Evolutionary conservation across 1,139 yeast genomes (phyloP).

Genomic region (Sugiyamaella novakii): DNA sequence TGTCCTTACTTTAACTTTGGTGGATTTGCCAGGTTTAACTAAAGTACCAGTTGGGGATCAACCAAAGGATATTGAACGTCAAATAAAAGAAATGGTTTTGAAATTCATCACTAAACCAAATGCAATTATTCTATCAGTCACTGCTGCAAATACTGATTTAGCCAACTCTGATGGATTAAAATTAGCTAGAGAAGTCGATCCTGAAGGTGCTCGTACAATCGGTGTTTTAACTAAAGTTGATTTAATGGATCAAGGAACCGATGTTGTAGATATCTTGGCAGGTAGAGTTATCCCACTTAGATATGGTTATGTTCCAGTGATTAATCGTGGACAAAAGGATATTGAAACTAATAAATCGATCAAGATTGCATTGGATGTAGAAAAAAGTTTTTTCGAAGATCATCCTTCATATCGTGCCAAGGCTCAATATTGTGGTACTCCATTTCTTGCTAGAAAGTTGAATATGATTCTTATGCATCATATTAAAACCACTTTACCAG

Average conservation of each 20-base stretch:
- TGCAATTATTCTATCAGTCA: slow-evolving; percentile 92
- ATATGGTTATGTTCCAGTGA: slow-evolving; percentile 96
- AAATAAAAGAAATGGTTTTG: slow-evolving; percentile 91
- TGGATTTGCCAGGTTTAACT: slow-evolving; percentile 97
- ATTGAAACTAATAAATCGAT: slow-evolving; percentile 84
- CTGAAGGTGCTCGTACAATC: slow-evolving; percentile 94
- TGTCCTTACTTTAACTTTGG: slow-evolving; percentile 93
- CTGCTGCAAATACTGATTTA: slow-evolving; percentile 96
- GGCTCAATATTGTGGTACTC: slow-evolving; percentile 94
- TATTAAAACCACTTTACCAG: slow-evolving; percentile 93
- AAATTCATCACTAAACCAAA: slow-evolving; percentile 94
- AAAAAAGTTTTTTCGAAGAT: slow-evolving; percentile 76
- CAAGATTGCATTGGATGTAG: slow-evolving; percentile 83
- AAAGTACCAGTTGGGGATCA: slow-evolving; percentile 99
- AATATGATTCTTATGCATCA: slow-evolving; percentile 90
- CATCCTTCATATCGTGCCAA: slow-evolving; percentile 94
- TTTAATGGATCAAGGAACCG: slow-evolving; percentile 97
- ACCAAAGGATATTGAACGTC: slow-evolving; percentile 94
- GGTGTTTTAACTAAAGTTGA: slow-evolving; percentile 98
- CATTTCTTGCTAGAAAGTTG: slow-evolving; percentile 89
- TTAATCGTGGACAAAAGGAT: slow-evolving; percentile 97
- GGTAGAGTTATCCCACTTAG: slow-evolving; percentile 95
- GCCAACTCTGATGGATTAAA: slow-evolving; percentile 97
- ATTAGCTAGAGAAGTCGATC: slow-evolving; percentile 96
- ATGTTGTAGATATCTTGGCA: slow-evolving; percentile 93